These are phyloP conservation scores for Seminavis robusta DNA, from an alignment of 108 stramenopile genomes.

Conservation along the genomic window DNA sequence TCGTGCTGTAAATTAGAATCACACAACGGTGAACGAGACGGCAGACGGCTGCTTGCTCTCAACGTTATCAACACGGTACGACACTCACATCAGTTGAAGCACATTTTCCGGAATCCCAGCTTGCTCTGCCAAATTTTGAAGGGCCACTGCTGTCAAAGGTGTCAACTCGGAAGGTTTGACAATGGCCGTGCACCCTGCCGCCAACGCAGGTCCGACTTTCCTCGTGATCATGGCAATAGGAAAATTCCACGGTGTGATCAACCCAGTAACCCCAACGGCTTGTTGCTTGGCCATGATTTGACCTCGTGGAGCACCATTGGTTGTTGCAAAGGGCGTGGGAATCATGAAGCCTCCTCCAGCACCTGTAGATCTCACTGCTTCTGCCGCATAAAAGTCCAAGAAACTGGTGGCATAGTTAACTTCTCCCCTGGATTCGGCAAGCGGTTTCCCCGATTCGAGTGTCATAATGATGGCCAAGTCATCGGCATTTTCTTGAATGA, in stretches of 20 bases:
- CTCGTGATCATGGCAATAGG: constrained; percentile 95
- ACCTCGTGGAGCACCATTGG: constrained; percentile 47
- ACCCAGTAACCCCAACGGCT: constrained; percentile 74
- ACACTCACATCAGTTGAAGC: constrained; percentile 53
- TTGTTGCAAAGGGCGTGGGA: constrained; percentile 54
- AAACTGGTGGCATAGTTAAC: constrained; percentile 80
- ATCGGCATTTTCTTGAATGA: constrained; percentile 37
- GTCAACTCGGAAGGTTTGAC: constrained; percentile 90
- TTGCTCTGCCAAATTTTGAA: constrained; percentile 55
- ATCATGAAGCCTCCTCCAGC: constrained; percentile 65
- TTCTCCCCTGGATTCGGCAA: constrained; percentile 86
- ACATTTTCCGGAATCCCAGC: constrained; percentile 82
- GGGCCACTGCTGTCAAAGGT: constrained; percentile 82
- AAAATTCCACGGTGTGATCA: constrained; percentile 98
- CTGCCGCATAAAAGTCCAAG: constrained; percentile 86
- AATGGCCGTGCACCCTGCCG: constrained; percentile 86
- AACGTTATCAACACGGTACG: neutral
- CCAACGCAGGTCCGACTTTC: constrained; percentile 90
- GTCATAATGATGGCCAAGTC: constrained; percentile 85
- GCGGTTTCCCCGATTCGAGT: constrained; percentile 93
- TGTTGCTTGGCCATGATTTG: constrained; percentile 73
- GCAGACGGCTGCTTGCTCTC: neutral
- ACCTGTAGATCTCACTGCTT: constrained; percentile 75
- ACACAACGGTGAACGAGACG: neutral
- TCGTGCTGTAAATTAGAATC: constrained; percentile 22